Conservation (phyloP, 305 asterid species). For the Ajuga reptans region DNA sequence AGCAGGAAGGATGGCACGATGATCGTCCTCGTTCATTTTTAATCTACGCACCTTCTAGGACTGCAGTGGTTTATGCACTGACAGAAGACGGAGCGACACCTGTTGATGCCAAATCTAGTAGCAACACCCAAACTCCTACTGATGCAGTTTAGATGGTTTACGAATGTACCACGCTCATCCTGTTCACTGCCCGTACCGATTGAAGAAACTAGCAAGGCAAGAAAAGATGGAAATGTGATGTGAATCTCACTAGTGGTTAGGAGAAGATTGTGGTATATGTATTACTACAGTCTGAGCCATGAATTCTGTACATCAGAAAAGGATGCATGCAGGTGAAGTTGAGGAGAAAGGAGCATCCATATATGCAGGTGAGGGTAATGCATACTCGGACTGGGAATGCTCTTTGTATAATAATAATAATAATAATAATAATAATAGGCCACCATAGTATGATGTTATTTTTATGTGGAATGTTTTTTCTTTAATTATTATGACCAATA, state of each 20-base stretch:
- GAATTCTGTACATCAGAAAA: neutral
- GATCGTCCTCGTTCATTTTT: constrained; percentile 67
- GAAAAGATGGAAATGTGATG: neutral
- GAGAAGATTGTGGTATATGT: constrained; percentile 2
- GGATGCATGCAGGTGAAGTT: neutral
- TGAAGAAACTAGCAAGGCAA: constrained; percentile 12
- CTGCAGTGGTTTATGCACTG: constrained; percentile 75
- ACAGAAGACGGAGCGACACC: constrained; percentile 29
- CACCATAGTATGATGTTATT: neutral
- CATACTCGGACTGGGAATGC: neutral
- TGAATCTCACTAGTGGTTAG: neutral
- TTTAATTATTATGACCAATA: too few relatives aligned
- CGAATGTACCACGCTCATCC: neutral
- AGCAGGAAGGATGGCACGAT: constrained; percentile 69
- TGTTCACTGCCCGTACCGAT: neutral
- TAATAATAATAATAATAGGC: neutral
- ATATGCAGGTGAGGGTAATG: neutral
- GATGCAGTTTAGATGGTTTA: neutral
- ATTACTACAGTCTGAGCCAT: constrained; percentile 5
- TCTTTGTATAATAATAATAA: neutral
- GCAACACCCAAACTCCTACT: neutral
- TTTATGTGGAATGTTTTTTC: neutral
- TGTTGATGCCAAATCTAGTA: constrained; percentile 20
- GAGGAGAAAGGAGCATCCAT: too few relatives aligned
- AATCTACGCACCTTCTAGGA: constrained; percentile 81